These are phyloP conservation scores for Chalciporus chontae DNA, from an alignment of 768 basidiomycete species.

Conservation along the genomic window DNA sequence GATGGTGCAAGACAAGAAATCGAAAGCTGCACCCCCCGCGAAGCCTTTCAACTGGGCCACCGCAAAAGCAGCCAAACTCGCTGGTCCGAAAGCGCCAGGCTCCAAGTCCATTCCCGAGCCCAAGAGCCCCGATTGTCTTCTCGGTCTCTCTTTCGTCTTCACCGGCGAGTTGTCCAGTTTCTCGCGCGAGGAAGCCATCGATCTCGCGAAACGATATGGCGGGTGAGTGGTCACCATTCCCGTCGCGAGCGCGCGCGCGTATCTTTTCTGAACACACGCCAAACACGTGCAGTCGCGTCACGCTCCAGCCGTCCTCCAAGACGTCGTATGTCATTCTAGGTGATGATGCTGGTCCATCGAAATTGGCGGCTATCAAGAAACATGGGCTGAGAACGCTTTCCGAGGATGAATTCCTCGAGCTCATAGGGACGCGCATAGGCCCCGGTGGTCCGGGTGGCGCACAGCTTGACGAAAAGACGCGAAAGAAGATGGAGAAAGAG, in stretches of 20 bases:
- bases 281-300: conserved; percentile 63
- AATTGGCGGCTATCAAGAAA: conserved; percentile 84
- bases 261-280: background rate
- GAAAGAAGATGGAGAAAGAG: conserved; percentile 80
- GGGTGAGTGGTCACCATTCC: conserved; percentile 53
- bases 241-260: background rate
- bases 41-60: conserved; percentile 43
- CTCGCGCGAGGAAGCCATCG: conserved; percentile 81
- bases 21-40: background rate
- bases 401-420: conserved; percentile 83
- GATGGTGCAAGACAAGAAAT: background rate
- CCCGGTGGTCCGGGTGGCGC: conserved; percentile 33
- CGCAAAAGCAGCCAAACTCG: conserved; percentile 56
- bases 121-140: conserved; percentile 79
- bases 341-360: conserved; percentile 81
- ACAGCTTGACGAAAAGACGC: conserved; percentile 70
- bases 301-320: conserved; percentile 81
- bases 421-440: conserved; percentile 73
- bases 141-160: conserved; percentile 90
- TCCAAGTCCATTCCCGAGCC: conserved; percentile 60
- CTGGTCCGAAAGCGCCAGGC: conserved; percentile 55
- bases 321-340: conserved; percentile 91
- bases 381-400: conserved; percentile 68
- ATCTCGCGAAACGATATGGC: conserved; percentile 89
- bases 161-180: conserved; percentile 90